Percentiles rank a stretch among this genome's conserved stretches.
Evolutionary conservation across 768 basidiomycete genomes (phyloP).

Genomic region (Auriscalpium microsporum): DNA sequence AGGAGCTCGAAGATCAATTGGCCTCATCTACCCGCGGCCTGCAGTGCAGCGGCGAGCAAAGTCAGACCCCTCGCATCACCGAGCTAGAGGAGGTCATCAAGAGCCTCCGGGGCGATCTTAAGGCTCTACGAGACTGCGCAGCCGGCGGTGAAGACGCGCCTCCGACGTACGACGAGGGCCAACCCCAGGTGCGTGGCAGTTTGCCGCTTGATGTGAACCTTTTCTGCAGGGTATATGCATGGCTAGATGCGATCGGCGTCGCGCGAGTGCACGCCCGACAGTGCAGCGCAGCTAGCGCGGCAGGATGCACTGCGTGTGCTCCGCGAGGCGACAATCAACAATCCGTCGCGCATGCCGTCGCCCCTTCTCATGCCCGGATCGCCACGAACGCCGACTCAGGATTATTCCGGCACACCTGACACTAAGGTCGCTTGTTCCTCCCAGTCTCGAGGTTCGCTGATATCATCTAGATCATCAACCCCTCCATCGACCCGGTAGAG

Average conservation of each 20-base stretch:
- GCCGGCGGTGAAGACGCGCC: constrained; percentile 12
- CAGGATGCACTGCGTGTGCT: constrained; percentile 14
- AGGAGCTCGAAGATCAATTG: constrained; percentile 21
- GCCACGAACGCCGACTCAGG: constrained; percentile 4
- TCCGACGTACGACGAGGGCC: constrained; percentile 20
- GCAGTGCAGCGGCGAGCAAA: neutral
- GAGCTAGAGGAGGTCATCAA: constrained; percentile 26
- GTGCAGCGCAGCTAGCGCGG: constrained; percentile 9
- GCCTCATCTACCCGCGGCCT: constrained; percentile 10
- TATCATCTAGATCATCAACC: neutral
- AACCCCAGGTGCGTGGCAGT: neutral
- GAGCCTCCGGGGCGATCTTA: constrained; percentile 15
- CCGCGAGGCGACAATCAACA: constrained; percentile 15
- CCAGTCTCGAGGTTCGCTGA: neutral
- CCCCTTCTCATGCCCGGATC: neutral
- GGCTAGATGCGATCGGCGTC: neutral
- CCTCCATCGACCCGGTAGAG: constrained; percentile 7
- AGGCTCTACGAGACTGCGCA: constrained; percentile 21
- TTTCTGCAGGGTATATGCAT: neutral
- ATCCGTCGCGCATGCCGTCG: constrained; percentile 5
- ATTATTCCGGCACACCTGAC: constrained; percentile 9
- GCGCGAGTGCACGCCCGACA: constrained; percentile 7
- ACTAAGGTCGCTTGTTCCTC: neutral
- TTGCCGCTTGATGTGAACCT: neutral
- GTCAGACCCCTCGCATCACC: constrained; percentile 21